These are phyloP conservation scores for Apocynum venetum DNA, from an alignment of 257 asterid species.

Conservation along the genomic window DNA sequence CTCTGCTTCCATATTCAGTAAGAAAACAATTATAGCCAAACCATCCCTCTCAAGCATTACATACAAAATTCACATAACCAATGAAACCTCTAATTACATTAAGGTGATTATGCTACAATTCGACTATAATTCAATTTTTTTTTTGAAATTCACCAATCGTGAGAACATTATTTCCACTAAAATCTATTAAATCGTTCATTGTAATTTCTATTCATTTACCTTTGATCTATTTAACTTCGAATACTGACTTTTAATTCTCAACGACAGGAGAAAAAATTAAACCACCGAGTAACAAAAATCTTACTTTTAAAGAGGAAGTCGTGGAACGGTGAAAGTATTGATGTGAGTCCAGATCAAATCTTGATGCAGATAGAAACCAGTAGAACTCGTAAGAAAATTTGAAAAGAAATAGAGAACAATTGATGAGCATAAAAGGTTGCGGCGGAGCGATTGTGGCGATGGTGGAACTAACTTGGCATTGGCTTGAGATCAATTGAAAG, in stretches of 20 bases:
- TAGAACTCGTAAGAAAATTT: neutral
- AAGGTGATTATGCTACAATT: neutral
- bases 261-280: neutral
- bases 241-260: neutral
- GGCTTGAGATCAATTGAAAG: no score
- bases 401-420: neutral
- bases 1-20: neutral
- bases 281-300: neutral
- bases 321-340: neutral
- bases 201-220: neutral
- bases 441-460: neutral
- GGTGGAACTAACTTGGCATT: neutral
- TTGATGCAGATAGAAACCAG: neutral
- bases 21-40: neutral
- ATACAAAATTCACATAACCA: neutral
- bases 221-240: neutral
- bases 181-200: neutral
- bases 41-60: neutral
- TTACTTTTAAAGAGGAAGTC: neutral
- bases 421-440: neutral
- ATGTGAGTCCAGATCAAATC: neutral
- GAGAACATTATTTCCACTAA: neutral
- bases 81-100: neutral
- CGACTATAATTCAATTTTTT: neutral
- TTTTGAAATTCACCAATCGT: neutral